Evolutionary conservation across 2,329 filamentous ascomycete species (phyloP), one percentile per base, ranked within the genome.

Genomic region (Ophiocordyceps camponoti-floridani): DNA sequence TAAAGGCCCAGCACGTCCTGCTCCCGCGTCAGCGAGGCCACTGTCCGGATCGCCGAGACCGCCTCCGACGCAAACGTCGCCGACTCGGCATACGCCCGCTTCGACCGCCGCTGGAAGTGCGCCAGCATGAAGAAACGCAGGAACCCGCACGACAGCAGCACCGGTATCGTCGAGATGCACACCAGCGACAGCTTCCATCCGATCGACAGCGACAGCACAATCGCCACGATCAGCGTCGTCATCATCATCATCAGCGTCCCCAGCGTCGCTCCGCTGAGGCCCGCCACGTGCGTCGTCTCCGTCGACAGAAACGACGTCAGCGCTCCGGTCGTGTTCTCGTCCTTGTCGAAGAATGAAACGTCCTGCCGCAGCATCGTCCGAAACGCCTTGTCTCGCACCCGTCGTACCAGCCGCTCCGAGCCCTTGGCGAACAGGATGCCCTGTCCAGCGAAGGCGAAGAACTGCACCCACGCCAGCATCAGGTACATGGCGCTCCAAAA

Each of bases 401-500:
- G 79, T 57, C 85, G 84, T 45, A 95, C 75, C 23, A 96, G 73
- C 38, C 78, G 73, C 64, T 94, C 85, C n/a, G 86, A 91, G 64
- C 84, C 88, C 54, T 78, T 79, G 16, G 86, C 88, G 53, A 18
- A 51, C 28, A 78, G 56, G 46, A 67, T 67, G 30, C 62, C 49
- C 61, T 66, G 45, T 54, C 60, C 43, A 51, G 72, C 61, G 53
- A 82, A 86, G 6, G 79, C 69, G 45, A 88, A 59, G 47, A 93
- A 75, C 56, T 83, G 75, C 10, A 82, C 76, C 45, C 86, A 61
- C 3, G 78, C 87, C 45, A 95, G 69, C 73, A 94, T 87, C 50
- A 88, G 71, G 61, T 82, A 94, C 86, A 94, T 94, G 54, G 79
- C 65, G 46, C 77, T 79, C 86, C 86, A 95, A 59, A 94, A 94